These are phyloP conservation scores for Cenchrus americanus DNA, from an alignment of 176 grass and related monocot species.

Conservation along the genomic window DNA sequence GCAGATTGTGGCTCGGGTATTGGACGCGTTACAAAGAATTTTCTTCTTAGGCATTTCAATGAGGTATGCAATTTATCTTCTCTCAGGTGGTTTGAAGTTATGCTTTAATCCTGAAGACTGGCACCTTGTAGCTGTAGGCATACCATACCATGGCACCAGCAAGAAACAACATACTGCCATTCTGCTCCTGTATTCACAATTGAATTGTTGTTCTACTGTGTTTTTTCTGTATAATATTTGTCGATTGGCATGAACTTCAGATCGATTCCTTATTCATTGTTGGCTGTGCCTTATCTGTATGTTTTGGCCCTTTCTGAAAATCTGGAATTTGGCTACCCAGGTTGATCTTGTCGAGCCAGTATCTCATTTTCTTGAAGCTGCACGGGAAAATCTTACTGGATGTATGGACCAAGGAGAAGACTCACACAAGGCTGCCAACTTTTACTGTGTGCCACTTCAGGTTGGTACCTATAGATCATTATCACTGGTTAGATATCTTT, in stretches of 20 bases:
- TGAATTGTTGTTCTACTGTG: not conserved
- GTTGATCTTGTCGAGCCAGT: slow-evolving; percentile 99
- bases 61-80: slow-evolving; percentile 53
- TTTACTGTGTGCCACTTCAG: slow-evolving; percentile 94
- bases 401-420: slow-evolving; percentile 56
- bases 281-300: not conserved
- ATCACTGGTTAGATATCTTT: not conserved
- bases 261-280: not conserved
- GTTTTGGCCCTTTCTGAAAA: not conserved
- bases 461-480: slow-evolving; percentile 41
- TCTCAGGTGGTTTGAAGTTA: not conserved
- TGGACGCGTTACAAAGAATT: slow-evolving; percentile 90
- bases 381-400: slow-evolving; percentile 75
- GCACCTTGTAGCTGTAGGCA: not conserved
- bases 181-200: not conserved
- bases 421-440: slow-evolving; percentile 70
- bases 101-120: not conserved
- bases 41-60: slow-evolving; percentile 86
- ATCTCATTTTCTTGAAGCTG: slow-evolving; percentile 88
- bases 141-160: not conserved
- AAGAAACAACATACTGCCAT: not conserved
- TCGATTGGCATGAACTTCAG: no score
- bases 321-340: slow-evolving; percentile 40
- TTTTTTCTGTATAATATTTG: slow-evolving; percentile 17
- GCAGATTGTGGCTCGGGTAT: slow-evolving; percentile 98